Base-by-base conservation (phyloP, 345 rosid species). In the Durio zibethinus region DNA sequence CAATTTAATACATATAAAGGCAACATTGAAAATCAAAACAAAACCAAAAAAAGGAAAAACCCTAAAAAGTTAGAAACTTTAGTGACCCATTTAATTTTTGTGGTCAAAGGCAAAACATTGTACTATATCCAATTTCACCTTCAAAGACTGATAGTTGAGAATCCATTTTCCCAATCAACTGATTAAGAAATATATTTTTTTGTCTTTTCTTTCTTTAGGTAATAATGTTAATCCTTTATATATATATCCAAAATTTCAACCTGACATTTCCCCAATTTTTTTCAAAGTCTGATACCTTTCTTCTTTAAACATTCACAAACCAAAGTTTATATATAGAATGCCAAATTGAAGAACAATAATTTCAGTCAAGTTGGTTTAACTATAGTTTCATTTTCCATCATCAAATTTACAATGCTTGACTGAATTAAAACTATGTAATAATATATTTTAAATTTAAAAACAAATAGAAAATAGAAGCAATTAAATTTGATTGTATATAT, bases 281-380 rank as follows among this genome's bases (percentile, higher is more conserved):
- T 50, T 48, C 42, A 16, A 47, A 29, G 59, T 47, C 74, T 43
- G 74, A 40, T 18, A 48, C 31, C 23, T 48, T 48, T 29, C 60
- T 48, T 48, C 59, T 48, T 70, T 50, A 29, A 29, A 16, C 23
- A 18, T 70, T 48, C 15, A 29, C n/a, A 4, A 70, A 48, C 38
- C 59, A 70, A 48, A 70, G 25, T 18, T 70, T 57, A 57, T 38
- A 47, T 42, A 70, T 15, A 47, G 74, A 47, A 47, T 48, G 74
- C 74, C 74, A 48, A 25, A 23, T 38, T 40, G 48, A 40, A 40
- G 16, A 21, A 21, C 20, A 67, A 67, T 42, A 42, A 42, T 42
- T 21, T 21, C 53, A 23, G 25, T 67, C 72, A 42, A 67, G 18
- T 12, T 40, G 4, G 4, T 1, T 21, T 42, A 21, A 42, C 23